Base-by-base conservation (phyloP, 768 basidiomycete genomes). In the Boletellus sp. region DNA sequence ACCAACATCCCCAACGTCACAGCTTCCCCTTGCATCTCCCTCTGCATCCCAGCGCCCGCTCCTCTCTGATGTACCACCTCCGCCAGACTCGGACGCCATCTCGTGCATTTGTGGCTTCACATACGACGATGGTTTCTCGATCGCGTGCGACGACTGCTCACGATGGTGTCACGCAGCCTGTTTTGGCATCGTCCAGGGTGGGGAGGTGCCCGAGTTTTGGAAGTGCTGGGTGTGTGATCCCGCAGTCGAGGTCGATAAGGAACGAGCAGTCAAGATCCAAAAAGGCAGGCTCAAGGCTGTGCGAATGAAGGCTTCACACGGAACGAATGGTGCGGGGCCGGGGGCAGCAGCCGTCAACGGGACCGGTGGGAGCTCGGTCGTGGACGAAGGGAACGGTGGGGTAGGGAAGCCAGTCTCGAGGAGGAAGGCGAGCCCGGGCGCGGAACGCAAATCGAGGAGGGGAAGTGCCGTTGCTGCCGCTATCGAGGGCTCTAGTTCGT, bases 121-220 rank as follows among this genome's bases (percentile, higher is more conserved):
- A 40, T 76, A 81, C 61, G 91, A 91, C 68, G 90, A 91, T 64
- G 90, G 90, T 19, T 89, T 86, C 65, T 85, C 83, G 10, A 88
- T 94, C 54, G 87, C 85, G 10, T 94, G 92, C 70, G 92, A 94
- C 65, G 64, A 72, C 42, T 94, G 92, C 63, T 78, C 77, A 19
- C 78, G 85, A 34, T 94, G 92, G 90, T 86, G 85, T 57, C 92
- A 94, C 69, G 83, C 80, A 7, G 83, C 80, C 8, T 94, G 93
- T 69, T 87, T 87, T 56, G 78, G 73, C 41, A 83, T 87, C 53
- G 69, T 73, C 12, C 69, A 77, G 45, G 78, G 74, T 4, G 64
- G 65, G 7, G 57, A 69, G 38, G 84, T 88, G 0, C 86, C 87
- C 1, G 89, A 92, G 41, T 79, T 84, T 49, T 93, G 87, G 75